Percentiles rank a stretch among this genome's conserved stretches.
phyloP scores from a whole-genome alignment of 2,329 filamentous ascomycete species.

The Diaporthe vexans region DNA sequence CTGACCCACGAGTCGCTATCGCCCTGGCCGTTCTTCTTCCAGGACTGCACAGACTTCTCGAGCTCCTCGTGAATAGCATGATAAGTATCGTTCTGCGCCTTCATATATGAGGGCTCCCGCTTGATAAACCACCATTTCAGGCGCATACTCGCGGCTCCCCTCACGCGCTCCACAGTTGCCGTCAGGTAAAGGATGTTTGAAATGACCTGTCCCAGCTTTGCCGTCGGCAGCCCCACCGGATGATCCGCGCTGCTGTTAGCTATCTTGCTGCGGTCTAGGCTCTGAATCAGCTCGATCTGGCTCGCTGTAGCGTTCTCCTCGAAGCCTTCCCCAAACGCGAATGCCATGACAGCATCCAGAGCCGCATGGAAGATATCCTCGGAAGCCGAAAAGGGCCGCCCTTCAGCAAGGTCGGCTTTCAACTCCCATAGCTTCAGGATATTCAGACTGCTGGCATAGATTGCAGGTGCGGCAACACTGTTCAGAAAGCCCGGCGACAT shows the following conservation, averaged over 20 bases:
- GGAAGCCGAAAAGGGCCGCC: slow-evolving; percentile 50
- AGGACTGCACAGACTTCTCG: slow-evolving; percentile 25
- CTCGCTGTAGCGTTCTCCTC: slow-evolving; percentile 17
- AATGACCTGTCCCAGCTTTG: slow-evolving; percentile 12
- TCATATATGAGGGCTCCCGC: neutral
- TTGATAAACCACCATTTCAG: slow-evolving; percentile 14
- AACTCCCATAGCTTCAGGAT: slow-evolving; percentile 53
- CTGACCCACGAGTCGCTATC: slow-evolving; percentile 38
- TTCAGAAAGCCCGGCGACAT: slow-evolving; percentile 55
- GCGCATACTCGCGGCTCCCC: neutral
- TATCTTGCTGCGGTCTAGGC: neutral
- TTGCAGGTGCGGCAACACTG: slow-evolving; percentile 51
- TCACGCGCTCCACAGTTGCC: neutral
- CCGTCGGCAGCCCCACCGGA: slow-evolving; percentile 1
- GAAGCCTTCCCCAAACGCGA: slow-evolving; percentile 49
- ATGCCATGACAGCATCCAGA: slow-evolving; percentile 54
- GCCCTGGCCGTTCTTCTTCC: neutral
- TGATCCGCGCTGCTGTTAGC: neutral
- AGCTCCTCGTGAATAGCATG: slow-evolving; percentile 19
- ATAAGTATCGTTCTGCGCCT: neutral
- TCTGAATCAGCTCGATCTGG: slow-evolving; percentile 20
- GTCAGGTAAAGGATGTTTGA: slow-evolving; percentile 1
- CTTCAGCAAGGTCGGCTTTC: slow-evolving; percentile 49
- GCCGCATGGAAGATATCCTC: slow-evolving; percentile 51
- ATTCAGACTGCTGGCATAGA: slow-evolving; percentile 50